Evolutionary conservation across 768 basidiomycete species (phyloP), one percentile per base, ranked within the genome.

Genomic region (Royoungia palumana): DNA sequence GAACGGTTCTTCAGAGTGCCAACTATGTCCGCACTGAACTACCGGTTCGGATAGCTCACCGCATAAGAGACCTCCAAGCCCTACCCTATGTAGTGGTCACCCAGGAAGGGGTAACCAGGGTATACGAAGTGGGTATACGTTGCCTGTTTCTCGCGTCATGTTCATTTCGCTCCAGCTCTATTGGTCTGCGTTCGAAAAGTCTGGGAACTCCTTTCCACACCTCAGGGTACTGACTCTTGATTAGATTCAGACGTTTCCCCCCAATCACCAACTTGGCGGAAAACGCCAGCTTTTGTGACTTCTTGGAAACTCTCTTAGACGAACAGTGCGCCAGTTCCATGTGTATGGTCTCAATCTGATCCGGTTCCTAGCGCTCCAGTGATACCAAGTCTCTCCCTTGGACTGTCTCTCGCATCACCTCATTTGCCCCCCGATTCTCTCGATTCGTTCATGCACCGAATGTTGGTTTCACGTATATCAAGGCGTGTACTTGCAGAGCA

Each of bases 21-120:
- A 93, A 93, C 64, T 91, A 93, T 68, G 89, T 95, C 36, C 82
- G 91, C 44, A 88, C 87, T 5, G 92, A 95, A 61, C 70, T 95
- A 6, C 92, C 93, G 10, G 82, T 92, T 13, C 82, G 92, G 32
- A 87, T 94, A 59, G 86, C 91, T 5, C 92, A 94, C 65, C 79
- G 93, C 40, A 69, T 94, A 50, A 81, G 89, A 48, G 93, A 95
- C 61, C 74, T 95, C 58, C 93, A 95, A 69, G 74, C 82, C 1
- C 72, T 95, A 40, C 92, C 93, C 5, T 93, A 88, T 60, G 79
- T 87, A 19, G 90, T 92, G 8, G 90, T 93, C 24, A 89, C 86
- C 5, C 86, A 92, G 55, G 89, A 93, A 57, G 82, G 82, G 0
- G 82, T 94, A 14, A 82, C 83, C 22, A 83, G 78, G 58, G 89